Base-by-base conservation (phyloP, 306 rosid species). In the Prunus armeniaca region DNA sequence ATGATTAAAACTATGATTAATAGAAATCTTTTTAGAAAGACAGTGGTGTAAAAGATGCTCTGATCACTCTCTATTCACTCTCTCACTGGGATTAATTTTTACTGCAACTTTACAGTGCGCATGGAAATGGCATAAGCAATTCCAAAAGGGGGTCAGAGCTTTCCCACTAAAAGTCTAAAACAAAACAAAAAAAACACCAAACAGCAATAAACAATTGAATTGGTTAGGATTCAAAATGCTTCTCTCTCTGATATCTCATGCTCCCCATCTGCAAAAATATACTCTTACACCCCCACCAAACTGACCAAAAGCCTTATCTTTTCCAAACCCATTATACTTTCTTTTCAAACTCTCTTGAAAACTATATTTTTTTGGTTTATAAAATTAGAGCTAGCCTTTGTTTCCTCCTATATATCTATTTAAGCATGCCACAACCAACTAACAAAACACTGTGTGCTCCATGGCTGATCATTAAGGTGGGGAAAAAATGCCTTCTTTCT, bases 1-100 rank as follows among this genome's bases (percentile, higher is more conserved):
- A 91, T 93, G 93, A 93, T 91, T 89, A 88, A 82, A 81, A 85
- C 92, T 83, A 93, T 93, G 97, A 91, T 93, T 88, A 93, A 86
- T 81, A 72, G 74, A 86, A 87, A 73, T 84, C 82, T 69, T 78
- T 38, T 85, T 82, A 76, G 82, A 80, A 78, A 88, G 85, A 65
- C 71, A 73, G 83, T 79, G 89, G 69, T 79, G 87, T 75, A 25
- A 79, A 81, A 82, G 87, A 88, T 86, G 90, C 93, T 73, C 75
- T 72, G 9, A 28, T 51, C 71, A 78, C 80, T 83, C 82, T 61
- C 82, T 68, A 22, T 81, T 61, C 84, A 82, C 75, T 76, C 60
- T 20, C 63, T 38, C 45, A 75, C 57, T 11, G n/a, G 38, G 66
- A 43, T 47, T 28, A 64, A 62, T 41, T 50, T 78, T 82, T 78